Base-by-base conservation (phyloP, 2,329 filamentous ascomycete species). In the Colletotrichum chlorophyti region DNA sequence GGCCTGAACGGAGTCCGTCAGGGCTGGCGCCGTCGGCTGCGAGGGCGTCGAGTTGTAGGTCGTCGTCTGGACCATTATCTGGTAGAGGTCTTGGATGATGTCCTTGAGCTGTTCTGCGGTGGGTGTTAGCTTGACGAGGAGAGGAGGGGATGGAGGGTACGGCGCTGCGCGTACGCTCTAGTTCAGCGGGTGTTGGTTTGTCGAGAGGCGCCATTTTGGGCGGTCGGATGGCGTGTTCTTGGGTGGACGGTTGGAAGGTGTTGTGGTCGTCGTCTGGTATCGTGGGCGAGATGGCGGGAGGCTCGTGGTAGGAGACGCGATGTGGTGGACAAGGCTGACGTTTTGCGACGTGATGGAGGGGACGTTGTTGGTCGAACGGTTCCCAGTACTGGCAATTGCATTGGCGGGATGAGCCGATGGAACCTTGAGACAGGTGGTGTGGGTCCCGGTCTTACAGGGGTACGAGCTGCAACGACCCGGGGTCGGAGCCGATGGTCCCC, bases 51-150 rank as follows among this genome's bases (percentile, higher is more conserved):
- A 74, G 75, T 88, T 84, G 75, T 88, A 89, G 58, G 82, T 80
- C 27, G 83, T 79, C 24, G 83, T 78, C 67, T 88, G 85, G 41
- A 89, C 83, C 78, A 87, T 84, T 58, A 87, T 72, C 65, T 85
- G 79, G 77, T 85, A 88, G 35, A 88, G 79, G 64, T 85, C 83
- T 66, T 87, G 83, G 70, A 88, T 85, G 60, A 85, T 78, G 65
- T 85, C 79, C 67, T 86, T 84, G 72, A 87, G 76, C 72, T 84
- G 78, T 65, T 80, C 84, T 86, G 65, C 23, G 10, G 6, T 26
- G 10, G 11, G n/a, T 14, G 40, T 51, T 35, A 45, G 53, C 32
- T 17, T 9, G 15, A 6, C 12, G 9, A 38, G 9, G n/a, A 23
- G 12, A 11, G 6, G 10, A 26, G 4, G 5, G 10, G 5, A 3